Conservation (phyloP, 257 asterid species). For the Solanum virginianum region DNA sequence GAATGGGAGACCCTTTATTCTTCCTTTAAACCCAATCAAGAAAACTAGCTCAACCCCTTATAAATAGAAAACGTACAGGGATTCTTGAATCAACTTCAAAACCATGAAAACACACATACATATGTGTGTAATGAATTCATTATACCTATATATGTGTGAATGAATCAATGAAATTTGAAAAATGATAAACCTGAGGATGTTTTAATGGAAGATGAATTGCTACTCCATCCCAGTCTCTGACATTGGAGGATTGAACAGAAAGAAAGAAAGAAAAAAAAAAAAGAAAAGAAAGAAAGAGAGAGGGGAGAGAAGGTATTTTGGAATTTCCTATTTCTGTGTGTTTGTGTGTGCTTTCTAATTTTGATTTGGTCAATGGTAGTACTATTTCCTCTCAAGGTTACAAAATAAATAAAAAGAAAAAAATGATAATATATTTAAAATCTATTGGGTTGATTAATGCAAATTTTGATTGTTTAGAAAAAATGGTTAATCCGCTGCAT, state of each 20-base stretch:
- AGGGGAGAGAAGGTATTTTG: not conserved
- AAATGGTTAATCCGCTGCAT: not conserved
- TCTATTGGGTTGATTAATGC: not conserved
- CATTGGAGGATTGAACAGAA: slow-evolving; percentile 12
- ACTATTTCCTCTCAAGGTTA: not conserved
- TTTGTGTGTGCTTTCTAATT: not conserved
- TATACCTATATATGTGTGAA: not conserved
- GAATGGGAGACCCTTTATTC: not conserved
- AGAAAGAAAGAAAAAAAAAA: slow-evolving; percentile 8
- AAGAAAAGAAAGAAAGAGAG: not conserved
- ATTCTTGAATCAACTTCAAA: not conserved
- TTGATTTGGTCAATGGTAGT: not conserved
- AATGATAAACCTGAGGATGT: not conserved
- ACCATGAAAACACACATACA: not conserved
- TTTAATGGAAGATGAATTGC: not conserved
- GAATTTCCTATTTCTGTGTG: not conserved
- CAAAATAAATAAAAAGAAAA: not conserved
- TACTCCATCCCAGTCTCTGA: slow-evolving; percentile 20
- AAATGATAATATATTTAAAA: not conserved
- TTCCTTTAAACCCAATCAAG: not conserved
- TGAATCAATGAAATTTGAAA: not conserved
- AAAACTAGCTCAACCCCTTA: not conserved
- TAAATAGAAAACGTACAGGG: not conserved
- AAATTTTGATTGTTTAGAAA: not conserved
- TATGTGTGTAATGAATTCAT: not conserved